These are phyloP conservation scores for Hyphopichia buzzinii DNA, from an alignment of 1,139 yeast genomes.

Conservation along the genomic window DNA sequence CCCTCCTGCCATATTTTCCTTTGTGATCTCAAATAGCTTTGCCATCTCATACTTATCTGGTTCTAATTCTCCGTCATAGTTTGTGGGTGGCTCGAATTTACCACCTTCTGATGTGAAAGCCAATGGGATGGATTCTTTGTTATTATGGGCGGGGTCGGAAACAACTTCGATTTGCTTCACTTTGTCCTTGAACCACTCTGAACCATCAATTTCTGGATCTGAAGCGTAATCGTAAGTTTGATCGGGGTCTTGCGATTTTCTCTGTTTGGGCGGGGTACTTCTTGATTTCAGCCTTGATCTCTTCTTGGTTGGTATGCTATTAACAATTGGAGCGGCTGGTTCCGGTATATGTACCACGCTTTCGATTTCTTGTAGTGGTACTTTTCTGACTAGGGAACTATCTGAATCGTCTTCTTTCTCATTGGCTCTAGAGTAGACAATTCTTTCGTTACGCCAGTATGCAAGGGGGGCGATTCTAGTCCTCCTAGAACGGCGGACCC, in stretches of 20 bases:
- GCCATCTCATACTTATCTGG: slow-evolving; percentile 64
- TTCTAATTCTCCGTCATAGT: slow-evolving; percentile 27
- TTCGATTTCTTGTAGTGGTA: slow-evolving; percentile 58
- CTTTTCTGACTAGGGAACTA: slow-evolving; percentile 30
- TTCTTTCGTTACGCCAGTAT: slow-evolving; percentile 81
- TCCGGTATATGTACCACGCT: slow-evolving; percentile 55
- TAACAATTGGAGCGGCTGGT: slow-evolving; percentile 6
- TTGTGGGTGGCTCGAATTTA: slow-evolving; percentile 43
- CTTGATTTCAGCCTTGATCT: slow-evolving; percentile 13
- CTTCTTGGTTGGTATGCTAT: slow-evolving; percentile 6
- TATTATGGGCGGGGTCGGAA: slow-evolving; percentile 12
- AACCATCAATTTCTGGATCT: slow-evolving; percentile 46
- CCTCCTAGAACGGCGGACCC: slow-evolving; percentile 55
- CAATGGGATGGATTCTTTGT: slow-evolving; percentile 46
- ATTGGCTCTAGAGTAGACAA: slow-evolving; percentile 56
- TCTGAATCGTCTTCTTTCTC: slow-evolving; percentile 40
- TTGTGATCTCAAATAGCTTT: slow-evolving; percentile 64
- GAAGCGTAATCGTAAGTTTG: slow-evolving; percentile 31
- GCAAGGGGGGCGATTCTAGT: slow-evolving; percentile 72
- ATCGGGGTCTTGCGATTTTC: slow-evolving; percentile 6
- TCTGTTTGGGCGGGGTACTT: slow-evolving; percentile 12
- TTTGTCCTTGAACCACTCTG: slow-evolving; percentile 57
- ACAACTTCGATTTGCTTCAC: slow-evolving; percentile 49
- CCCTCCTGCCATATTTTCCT: slow-evolving; percentile 74
- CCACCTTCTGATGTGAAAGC: slow-evolving; percentile 70